Percentiles rank a stretch among this genome's conserved stretches.
phyloP scores from a whole-genome alignment of 306 rosid species.

The Quercus aquifolioides region DNA sequence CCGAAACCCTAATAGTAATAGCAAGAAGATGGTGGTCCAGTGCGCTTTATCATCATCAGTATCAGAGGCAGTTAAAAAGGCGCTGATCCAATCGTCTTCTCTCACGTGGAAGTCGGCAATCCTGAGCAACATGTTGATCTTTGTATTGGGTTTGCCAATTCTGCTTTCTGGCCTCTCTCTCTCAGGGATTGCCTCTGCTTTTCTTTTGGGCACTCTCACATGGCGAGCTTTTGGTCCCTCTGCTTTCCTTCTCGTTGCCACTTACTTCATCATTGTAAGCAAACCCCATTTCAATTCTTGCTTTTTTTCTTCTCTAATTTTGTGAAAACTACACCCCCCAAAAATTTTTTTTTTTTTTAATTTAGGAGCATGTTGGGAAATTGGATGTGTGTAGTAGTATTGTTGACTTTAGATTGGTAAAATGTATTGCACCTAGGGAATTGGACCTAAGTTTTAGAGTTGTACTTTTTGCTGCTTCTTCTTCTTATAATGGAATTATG shows the following conservation, averaged over 20 bases:
- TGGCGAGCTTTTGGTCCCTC: slow-evolving; percentile 95
- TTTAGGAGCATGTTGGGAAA: no score
- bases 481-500: no score
- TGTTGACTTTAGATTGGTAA: no score
- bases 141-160: slow-evolving; percentile 69
- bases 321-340: no score
- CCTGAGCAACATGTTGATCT: slow-evolving; percentile 62
- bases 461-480: no score
- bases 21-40: slow-evolving; percentile 32
- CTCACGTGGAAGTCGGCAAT: slow-evolving; percentile 81
- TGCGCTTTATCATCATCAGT: slow-evolving; percentile 12
- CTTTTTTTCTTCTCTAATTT: background rate
- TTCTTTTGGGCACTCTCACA: slow-evolving; percentile 88
- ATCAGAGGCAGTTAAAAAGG: slow-evolving; percentile 36
- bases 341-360: no score
- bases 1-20: background rate
- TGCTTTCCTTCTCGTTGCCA: slow-evolving; percentile 90
- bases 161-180: slow-evolving; percentile 73
- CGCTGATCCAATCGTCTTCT: slow-evolving; percentile 68
- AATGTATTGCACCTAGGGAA: no score
- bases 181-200: slow-evolving; percentile 83
- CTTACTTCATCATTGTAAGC: slow-evolving; percentile 69
- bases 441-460: no score
- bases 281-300: background rate
- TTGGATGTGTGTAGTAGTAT: no score